These are phyloP conservation scores for Pythium pyrilobum DNA, from an alignment of 352 stramenopile species.

Conservation along the genomic window DNA sequence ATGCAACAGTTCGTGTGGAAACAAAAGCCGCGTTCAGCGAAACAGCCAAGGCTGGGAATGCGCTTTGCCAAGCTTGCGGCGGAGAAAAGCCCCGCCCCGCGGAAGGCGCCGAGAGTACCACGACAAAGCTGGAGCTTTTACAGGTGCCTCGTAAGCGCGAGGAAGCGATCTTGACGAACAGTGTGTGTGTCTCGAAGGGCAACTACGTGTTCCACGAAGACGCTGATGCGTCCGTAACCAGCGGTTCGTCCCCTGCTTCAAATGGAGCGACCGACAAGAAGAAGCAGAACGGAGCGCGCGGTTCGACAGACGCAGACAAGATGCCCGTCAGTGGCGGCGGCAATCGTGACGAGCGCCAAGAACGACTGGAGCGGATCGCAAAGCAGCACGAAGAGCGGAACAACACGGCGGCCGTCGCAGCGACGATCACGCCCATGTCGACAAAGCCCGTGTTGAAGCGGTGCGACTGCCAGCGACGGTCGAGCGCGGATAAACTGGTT, in stretches of 20 bases:
- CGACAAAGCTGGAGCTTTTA: constrained; percentile 35
- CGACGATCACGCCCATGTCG: not conserved
- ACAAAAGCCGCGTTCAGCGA: constrained; percentile 40
- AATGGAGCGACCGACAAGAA: constrained; percentile 31
- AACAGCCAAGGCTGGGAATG: constrained; percentile 13
- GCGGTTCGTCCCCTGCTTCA: not conserved
- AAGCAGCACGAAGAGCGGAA: constrained; percentile 69
- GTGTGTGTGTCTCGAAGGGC: constrained; percentile 58
- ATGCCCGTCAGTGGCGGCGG: constrained; percentile 48
- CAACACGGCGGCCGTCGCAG: constrained; percentile 22
- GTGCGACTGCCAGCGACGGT: constrained; percentile 20
- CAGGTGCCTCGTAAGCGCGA: constrained; percentile 65
- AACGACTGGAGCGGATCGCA: constrained; percentile 58
- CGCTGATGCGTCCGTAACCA: constrained; percentile 16
- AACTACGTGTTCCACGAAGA: constrained; percentile 77
- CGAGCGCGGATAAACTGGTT: constrained; percentile 19
- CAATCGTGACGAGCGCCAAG: constrained; percentile 62
- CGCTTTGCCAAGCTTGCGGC: constrained; percentile 46
- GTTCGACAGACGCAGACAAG: constrained; percentile 45
- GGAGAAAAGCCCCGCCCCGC: constrained; percentile 37
- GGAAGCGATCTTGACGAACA: constrained; percentile 56
- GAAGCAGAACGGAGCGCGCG: constrained; percentile 24
- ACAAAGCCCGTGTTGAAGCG: constrained; percentile 17
- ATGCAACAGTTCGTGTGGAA: constrained; percentile 53
- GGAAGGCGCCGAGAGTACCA: constrained; percentile 2